Evolutionary conservation across 2,329 filamentous ascomycete genomes (phyloP).

Genomic region (Cercospora canescens): DNA sequence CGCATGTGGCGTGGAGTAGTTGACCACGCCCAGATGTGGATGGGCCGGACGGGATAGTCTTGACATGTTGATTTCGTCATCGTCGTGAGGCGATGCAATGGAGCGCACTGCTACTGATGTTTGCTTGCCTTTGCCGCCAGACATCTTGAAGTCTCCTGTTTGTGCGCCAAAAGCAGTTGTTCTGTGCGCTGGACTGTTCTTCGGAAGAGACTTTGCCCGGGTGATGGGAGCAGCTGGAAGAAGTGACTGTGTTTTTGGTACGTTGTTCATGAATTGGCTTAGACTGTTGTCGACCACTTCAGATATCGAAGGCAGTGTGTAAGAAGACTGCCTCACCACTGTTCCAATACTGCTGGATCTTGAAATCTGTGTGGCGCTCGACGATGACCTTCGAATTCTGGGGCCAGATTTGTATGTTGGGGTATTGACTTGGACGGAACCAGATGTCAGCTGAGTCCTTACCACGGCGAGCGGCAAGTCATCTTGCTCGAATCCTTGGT

Average conservation of each 20-base stretch:
- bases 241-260: background rate
- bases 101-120: background rate
- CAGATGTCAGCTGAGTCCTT: background rate
- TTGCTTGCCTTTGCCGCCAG: background rate
- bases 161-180: background rate
- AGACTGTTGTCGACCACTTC: background rate
- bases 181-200: background rate
- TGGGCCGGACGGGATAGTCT: background rate
- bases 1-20: background rate
- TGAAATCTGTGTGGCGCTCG: background rate
- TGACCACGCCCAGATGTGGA: background rate
- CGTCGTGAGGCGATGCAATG: background rate
- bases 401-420: background rate
- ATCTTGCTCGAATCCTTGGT: background rate
- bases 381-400: background rate
- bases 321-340: background rate
- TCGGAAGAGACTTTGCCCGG: background rate
- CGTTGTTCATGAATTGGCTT: background rate
- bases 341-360: background rate
- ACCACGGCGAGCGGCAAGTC: background rate
- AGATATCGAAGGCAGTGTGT: background rate
- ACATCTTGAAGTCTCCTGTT: background rate
- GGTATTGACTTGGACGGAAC: background rate
- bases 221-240: background rate
- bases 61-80: background rate